Conservation (phyloP, 257 asterid species). For the Ajuga chamaepitys region DNA sequence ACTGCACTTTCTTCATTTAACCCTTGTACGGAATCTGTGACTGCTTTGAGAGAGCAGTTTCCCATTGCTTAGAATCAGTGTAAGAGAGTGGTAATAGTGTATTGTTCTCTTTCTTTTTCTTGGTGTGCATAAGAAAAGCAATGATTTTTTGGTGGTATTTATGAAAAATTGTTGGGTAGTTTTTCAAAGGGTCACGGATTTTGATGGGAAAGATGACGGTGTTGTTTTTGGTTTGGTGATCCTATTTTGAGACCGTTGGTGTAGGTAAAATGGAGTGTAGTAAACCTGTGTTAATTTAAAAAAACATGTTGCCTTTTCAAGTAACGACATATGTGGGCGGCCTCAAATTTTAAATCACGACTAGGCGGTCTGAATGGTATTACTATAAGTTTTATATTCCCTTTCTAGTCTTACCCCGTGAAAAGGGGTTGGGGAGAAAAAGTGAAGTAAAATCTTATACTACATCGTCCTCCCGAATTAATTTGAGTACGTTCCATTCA, state of each 20-base stretch:
- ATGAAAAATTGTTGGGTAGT: background rate
- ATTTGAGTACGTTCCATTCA: too few relatives aligned
- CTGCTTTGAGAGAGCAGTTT: slow-evolving; percentile 45
- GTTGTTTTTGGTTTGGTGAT: background rate
- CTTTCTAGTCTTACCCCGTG: too few relatives aligned
- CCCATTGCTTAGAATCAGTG: slow-evolving; percentile 38
- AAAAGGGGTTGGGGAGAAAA: too few relatives aligned
- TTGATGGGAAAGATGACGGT: slow-evolving; percentile 1
- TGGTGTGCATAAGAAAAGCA: background rate
- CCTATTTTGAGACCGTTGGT: slow-evolving; percentile 1
- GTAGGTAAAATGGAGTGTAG: too few relatives aligned
- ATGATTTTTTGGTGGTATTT: slow-evolving; percentile 11
- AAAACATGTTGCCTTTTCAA: too few relatives aligned
- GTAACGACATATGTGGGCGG: too few relatives aligned
- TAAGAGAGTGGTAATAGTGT: background rate
- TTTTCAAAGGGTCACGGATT: slow-evolving; percentile 18
- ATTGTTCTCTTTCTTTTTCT: background rate
- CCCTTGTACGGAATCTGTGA: slow-evolving; percentile 23
- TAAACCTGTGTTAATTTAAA: too few relatives aligned
- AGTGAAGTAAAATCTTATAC: too few relatives aligned
- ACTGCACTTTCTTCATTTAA: background rate
- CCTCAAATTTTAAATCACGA: too few relatives aligned
- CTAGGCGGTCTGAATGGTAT: too few relatives aligned
- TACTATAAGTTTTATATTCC: too few relatives aligned
- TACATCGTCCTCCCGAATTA: too few relatives aligned